Conservation (phyloP, 78 protist genomes). For the Polysphondylium violaceum region DNA sequence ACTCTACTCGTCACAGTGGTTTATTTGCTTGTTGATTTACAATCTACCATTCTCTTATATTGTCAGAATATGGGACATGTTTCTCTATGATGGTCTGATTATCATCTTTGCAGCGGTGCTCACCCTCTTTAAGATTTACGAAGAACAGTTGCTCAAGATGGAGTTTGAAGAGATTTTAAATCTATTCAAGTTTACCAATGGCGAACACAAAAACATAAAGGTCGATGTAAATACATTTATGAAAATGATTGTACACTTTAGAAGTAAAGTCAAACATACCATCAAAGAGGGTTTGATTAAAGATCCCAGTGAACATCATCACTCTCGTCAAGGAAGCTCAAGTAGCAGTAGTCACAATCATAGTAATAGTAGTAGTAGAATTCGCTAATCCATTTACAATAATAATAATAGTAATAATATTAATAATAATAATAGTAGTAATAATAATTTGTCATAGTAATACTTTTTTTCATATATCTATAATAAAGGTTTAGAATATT, state of each 20-base stretch:
- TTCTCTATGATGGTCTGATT: constrained; percentile 80
- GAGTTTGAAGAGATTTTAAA: constrained; percentile 69
- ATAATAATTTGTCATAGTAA: no score
- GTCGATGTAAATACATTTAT: constrained; percentile 33
- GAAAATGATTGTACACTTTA: constrained; percentile 64
- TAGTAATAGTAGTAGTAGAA: neutral
- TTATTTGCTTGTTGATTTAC: constrained; percentile 69
- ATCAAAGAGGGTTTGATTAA: constrained; percentile 38
- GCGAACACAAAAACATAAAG: constrained; percentile 25
- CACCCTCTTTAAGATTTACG: constrained; percentile 63
- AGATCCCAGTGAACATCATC: constrained; percentile 39
- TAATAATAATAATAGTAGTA: constrained; percentile 22
- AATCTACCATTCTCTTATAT: constrained; percentile 80
- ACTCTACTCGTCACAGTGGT: constrained; percentile 73
- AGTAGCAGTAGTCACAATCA: neutral
- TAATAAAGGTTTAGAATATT: no score
- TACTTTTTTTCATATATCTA: no score
- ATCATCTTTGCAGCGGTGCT: constrained; percentile 72
- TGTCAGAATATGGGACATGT: constrained; percentile 87
- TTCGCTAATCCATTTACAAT: no score
- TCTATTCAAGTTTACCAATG: constrained; percentile 42
- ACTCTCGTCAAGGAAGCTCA: no score
- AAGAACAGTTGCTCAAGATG: constrained; percentile 60
- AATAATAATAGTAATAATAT: no score
- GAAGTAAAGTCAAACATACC: constrained; percentile 50